A percentile compares a stretch with the other conserved stretches of the same genome.
These are phyloP conservation scores for Fusarium cyanostomum DNA, from an alignment of 2,329 filamentous ascomycete species.

Conservation along the genomic window DNA sequence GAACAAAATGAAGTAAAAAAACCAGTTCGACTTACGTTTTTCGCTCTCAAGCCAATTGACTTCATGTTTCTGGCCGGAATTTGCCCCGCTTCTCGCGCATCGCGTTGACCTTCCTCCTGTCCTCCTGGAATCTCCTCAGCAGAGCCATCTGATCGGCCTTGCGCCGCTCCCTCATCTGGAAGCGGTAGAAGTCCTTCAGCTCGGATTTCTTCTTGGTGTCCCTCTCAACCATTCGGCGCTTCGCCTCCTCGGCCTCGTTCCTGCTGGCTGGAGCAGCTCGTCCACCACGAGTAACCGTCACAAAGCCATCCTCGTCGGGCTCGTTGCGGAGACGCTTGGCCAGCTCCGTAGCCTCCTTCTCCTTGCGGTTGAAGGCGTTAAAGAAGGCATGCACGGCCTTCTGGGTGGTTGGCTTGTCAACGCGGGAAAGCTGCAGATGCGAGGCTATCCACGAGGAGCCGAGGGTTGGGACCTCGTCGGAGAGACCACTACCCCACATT, in stretches of 20 bases:
- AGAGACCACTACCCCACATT: constrained; percentile 72
- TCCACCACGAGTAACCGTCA: constrained; percentile 87
- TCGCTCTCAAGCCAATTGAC: background rate
- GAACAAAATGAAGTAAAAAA: constrained; percentile 5
- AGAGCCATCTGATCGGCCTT: constrained; percentile 77
- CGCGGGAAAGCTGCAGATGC: constrained; percentile 78
- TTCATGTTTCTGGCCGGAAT: constrained; percentile 63
- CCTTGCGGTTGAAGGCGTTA: constrained; percentile 78
- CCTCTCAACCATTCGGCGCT: constrained; percentile 69
- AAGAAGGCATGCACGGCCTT: constrained; percentile 86
- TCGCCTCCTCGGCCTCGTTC: constrained; percentile 73
- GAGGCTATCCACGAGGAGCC: constrained; percentile 67
- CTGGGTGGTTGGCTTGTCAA: constrained; percentile 73
- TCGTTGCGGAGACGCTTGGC: constrained; percentile 75
- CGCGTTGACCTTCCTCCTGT: constrained; percentile 74
- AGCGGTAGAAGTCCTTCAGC: constrained; percentile 81
- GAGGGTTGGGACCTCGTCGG: constrained; percentile 64
- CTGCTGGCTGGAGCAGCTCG: constrained; percentile 76
- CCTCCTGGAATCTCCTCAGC: constrained; percentile 77
- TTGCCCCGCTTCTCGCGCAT: constrained; percentile 75
- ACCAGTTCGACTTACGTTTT: constrained; percentile 26
- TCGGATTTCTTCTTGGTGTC: constrained; percentile 69
- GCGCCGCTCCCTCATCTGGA: constrained; percentile 81
- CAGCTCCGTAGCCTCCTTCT: constrained; percentile 68
- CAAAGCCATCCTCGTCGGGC: constrained; percentile 94